A percentile compares a stretch with the other conserved stretches of the same genome.
Evolutionary conservation across 306 rosid species (phyloP).

Genomic region (Prunus fruticosa): DNA sequence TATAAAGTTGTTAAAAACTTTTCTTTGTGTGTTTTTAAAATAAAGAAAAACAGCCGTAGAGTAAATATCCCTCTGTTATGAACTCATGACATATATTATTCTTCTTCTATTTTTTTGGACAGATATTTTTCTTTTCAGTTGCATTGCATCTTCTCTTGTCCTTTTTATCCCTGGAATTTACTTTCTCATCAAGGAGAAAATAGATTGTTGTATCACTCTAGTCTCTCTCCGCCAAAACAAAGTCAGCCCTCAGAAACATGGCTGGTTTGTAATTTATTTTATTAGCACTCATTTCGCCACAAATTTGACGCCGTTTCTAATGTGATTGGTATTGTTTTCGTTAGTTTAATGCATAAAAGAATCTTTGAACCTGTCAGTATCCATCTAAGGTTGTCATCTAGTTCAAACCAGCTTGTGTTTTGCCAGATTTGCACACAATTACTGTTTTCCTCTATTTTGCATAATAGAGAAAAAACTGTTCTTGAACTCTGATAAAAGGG

Average conservation of each 20-base stretch:
- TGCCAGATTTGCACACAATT: constrained; percentile 17
- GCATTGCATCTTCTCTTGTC: not conserved
- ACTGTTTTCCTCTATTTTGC: constrained; percentile 7
- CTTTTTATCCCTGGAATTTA: not conserved
- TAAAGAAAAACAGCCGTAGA: not conserved
- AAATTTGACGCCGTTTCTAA: constrained; percentile 9
- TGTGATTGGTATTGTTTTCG: not conserved
- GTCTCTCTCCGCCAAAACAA: not conserved
- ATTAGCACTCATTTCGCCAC: not conserved
- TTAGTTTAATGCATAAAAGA: not conserved
- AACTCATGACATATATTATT: not conserved
- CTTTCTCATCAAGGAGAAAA: not conserved
- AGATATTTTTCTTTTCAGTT: not conserved
- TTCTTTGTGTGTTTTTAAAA: no score
- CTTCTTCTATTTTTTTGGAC: not conserved
- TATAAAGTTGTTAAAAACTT: no score
- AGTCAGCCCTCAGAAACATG: constrained; percentile 13
- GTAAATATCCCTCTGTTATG: not conserved
- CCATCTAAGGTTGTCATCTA: constrained; percentile 33
- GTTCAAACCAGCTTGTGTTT: constrained; percentile 24
- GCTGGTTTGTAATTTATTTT: not conserved
- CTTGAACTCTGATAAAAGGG: not conserved
- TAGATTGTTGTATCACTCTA: not conserved
- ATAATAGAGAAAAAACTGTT: not conserved
- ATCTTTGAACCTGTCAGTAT: constrained; percentile 20